Evolutionary conservation across 768 basidiomycete genomes (phyloP), one percentile per base, ranked within the genome.

Genomic region (Coprinellus micaceus): DNA sequence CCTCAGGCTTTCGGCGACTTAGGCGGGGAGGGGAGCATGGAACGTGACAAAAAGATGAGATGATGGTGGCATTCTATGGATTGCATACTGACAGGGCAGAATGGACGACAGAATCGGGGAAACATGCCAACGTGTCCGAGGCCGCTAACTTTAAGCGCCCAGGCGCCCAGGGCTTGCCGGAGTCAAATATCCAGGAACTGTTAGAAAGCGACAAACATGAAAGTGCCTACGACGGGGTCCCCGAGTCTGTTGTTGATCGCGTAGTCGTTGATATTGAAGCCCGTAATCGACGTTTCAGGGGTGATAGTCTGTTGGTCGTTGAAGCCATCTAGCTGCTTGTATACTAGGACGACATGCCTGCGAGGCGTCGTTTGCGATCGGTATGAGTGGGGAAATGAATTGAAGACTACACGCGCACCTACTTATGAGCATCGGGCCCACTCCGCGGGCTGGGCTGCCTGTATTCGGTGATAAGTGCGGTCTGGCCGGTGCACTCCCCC

Each of bases 291-390:
- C 0, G 73, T 72, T 0, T 66, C 57, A 22, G 74, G 43, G 10
- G 69, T 74, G 22, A 79, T 64, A 19, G 74, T 47, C 2, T 68
- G 74, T 59, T 79, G 74, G 0, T 52, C 43, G 30, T 69, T 63
- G 62, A 79, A 79, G 7, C 60, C 70, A 0, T 52, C 36, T 12
- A 76, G 71, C 54, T 79, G 78, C n/a, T 67, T 65, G 61, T 73
- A 79, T 9, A 79, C 58, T 45, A 79, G 60, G 68, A 77, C 78
- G 12, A 71, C 67, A 57, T 80, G 78, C 19, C 77, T 78, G 2
- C 11, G 13, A 15, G 28, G n/a, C 30, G 33, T 29, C 12, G 19
- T 51, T 6, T 24, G 11, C 24, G 17, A 13, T 28, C 15, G 13
- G 19, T 44, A 44, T 46, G 43, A 46, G 2, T 21, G 10, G 47